phyloP scores from a whole-genome alignment of 2,329 filamentous ascomycete species.

The Pseudonectria foliicola region DNA sequence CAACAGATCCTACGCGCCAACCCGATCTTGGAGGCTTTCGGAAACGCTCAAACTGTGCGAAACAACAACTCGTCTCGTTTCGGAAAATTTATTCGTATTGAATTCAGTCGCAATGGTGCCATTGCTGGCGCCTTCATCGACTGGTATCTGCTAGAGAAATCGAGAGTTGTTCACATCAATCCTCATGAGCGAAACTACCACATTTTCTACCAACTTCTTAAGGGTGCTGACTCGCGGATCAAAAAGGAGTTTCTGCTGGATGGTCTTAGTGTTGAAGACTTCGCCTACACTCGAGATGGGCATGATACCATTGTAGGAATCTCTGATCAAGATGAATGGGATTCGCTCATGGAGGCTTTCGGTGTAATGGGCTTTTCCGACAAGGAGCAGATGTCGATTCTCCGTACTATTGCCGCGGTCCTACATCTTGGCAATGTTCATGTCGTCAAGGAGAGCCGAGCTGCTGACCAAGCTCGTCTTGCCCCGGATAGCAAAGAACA shows the following conservation, averaged over 20 bases:
- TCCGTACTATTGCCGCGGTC: constrained; percentile 83
- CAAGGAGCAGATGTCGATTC: constrained; percentile 72
- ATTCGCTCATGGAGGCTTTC: constrained; percentile 83
- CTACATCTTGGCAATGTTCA: constrained; percentile 89
- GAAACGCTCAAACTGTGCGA: constrained; percentile 93
- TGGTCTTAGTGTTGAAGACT: constrained; percentile 72
- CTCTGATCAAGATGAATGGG: constrained; percentile 88
- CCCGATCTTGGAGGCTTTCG: constrained; percentile 94
- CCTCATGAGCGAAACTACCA: constrained; percentile 91
- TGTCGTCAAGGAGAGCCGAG: constrained; percentile 83
- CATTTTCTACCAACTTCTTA: constrained; percentile 91
- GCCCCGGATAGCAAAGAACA: constrained; percentile 67
- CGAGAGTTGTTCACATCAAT: constrained; percentile 87
- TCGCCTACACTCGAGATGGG: constrained; percentile 83
- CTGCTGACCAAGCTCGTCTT: constrained; percentile 83
- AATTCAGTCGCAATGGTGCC: constrained; percentile 79
- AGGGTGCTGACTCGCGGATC: constrained; percentile 67
- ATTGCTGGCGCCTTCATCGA: constrained; percentile 96
- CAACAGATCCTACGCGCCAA: constrained; percentile 95
- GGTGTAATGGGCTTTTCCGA: constrained; percentile 88
- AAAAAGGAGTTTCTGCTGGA: constrained; percentile 72
- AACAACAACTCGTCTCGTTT: constrained; percentile 99
- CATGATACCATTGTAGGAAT: constrained; percentile 89
- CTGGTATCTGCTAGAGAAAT: constrained; percentile 97
- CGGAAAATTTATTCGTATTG: constrained; percentile 97